Evolutionary conservation across 768 basidiomycete species (phyloP).

Genomic region (Hericium rajendrae): DNA sequence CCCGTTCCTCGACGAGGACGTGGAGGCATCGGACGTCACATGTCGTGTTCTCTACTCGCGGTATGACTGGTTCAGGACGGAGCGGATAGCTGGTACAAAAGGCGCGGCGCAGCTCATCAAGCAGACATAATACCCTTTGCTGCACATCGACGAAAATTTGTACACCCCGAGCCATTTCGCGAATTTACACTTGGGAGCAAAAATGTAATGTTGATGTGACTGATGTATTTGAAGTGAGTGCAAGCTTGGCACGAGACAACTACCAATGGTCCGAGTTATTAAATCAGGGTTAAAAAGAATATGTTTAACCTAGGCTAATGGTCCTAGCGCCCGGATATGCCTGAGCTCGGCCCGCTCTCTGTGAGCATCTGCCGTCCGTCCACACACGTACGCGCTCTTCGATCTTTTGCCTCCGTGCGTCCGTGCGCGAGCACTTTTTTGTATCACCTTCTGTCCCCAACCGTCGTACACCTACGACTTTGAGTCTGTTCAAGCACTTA

Average conservation of each 20-base stretch:
- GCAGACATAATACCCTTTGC: not conserved
- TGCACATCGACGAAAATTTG: not conserved
- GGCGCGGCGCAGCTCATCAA: conserved; percentile 23
- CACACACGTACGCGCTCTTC: no score
- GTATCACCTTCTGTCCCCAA: no score
- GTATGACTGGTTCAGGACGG: conserved; percentile 83
- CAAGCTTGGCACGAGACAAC: not conserved
- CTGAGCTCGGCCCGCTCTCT: no score
- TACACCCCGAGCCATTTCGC: not conserved
- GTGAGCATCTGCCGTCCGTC: no score
- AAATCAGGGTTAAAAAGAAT: no score
- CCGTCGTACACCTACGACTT: no score
- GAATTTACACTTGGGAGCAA: no score
- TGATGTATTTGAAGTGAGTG: not conserved
- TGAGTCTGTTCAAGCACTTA: no score
- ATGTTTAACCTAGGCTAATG: no score
- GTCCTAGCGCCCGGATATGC: no score
- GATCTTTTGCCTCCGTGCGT: no score
- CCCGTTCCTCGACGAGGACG: conserved; percentile 83
- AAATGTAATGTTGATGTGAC: not conserved
- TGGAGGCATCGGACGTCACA: conserved; percentile 82
- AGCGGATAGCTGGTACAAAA: conserved; percentile 64
- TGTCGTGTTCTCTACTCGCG: conserved; percentile 75
- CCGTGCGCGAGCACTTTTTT: no score
- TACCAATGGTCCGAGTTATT: not conserved